phyloP scores from a whole-genome alignment of 306 rosid species.

The Luffa acutangula region DNA sequence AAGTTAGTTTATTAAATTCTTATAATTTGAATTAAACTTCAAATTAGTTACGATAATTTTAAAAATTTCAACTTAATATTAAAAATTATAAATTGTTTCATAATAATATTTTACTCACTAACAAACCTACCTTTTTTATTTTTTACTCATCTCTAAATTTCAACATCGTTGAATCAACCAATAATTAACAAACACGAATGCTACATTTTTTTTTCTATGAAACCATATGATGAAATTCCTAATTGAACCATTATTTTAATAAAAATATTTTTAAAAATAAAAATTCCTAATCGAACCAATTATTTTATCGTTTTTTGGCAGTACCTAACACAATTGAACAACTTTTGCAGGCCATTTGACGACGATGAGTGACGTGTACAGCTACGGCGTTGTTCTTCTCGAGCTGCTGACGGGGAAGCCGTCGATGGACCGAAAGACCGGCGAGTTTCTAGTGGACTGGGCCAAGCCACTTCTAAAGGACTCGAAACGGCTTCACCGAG shows the following conservation, averaged over 20 bases:
- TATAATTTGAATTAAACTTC: no score
- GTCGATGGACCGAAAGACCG: constrained; percentile 37
- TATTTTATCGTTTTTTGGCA: background rate
- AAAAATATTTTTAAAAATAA: no score
- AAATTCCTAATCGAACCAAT: background rate
- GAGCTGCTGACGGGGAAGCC: constrained; percentile 71
- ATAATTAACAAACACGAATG: no score
- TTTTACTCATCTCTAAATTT: no score
- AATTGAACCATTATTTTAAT: background rate
- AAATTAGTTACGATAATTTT: no score
- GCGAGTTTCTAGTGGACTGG: constrained; percentile 61
- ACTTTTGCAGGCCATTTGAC: constrained; percentile 52
- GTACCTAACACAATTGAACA: background rate
- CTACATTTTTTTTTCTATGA: no score
- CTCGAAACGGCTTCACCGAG: constrained; percentile 34
- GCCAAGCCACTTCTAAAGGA: constrained; percentile 66
- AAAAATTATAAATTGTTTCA: no score
- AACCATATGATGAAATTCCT: background rate
- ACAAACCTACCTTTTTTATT: no score
- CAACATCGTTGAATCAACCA: no score
- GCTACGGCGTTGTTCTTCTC: constrained; percentile 72
- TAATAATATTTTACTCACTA: no score
- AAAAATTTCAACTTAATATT: no score
- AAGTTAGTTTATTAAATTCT: no score
- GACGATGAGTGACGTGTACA: constrained; percentile 72